phyloP scores from a whole-genome alignment of 2,329 filamentous ascomycete species.

The Fusarium protoensiforme region DNA sequence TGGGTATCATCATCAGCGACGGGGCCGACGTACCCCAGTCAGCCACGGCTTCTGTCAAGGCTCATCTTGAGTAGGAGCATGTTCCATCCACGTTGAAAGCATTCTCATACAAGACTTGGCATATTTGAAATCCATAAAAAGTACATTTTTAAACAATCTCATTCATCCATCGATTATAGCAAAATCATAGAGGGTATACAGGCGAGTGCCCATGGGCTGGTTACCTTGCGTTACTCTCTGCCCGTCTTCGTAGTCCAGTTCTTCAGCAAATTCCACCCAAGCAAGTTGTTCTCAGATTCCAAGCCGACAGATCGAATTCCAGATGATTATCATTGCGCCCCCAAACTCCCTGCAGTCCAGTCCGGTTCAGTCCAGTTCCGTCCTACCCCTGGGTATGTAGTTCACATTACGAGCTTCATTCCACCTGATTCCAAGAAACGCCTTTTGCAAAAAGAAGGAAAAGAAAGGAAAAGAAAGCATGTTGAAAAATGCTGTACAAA shows the following conservation, averaged over 20 bases:
- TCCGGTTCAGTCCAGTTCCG: background rate
- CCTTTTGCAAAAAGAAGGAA: constrained; percentile 26
- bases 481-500: background rate
- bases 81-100: background rate
- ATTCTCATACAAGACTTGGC: background rate
- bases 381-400: constrained; percentile 41
- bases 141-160: constrained; percentile 10
- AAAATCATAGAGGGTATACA: constrained; percentile 39
- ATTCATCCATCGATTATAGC: constrained; percentile 25
- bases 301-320: constrained; percentile 18
- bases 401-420: constrained; percentile 35
- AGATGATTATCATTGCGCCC: constrained; percentile 41
- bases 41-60: constrained; percentile 22
- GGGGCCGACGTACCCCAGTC: constrained; percentile 42
- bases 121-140: background rate
- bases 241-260: constrained; percentile 19
- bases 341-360: constrained; percentile 37
- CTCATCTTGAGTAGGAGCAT: constrained; percentile 34
- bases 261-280: constrained; percentile 25
- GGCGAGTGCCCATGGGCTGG: constrained; percentile 13
- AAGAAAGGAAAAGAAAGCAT: constrained; percentile 2
- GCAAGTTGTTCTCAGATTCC: constrained; percentile 29
- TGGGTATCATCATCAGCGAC: constrained; percentile 83
- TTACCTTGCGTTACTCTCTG: constrained; percentile 12
- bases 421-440: constrained; percentile 31